Evolutionary conservation across 257 asterid genomes (phyloP), one percentile per base, ranked within the genome.

Genomic region (Solanum appendiculatum): DNA sequence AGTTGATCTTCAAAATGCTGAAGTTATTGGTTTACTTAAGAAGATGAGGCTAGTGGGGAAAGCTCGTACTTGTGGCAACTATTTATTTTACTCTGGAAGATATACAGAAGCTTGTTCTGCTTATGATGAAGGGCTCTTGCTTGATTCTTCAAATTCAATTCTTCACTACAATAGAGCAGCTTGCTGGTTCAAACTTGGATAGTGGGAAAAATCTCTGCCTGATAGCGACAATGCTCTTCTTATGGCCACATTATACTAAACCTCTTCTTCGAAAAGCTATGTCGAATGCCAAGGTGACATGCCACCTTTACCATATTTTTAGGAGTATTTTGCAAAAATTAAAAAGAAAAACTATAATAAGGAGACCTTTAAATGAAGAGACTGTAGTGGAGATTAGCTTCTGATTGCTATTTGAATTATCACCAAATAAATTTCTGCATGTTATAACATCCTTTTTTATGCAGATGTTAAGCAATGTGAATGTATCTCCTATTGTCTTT

Each of bases 161-260:
- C 93, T 95, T 64, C 93, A 91, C 88, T 93, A 96, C 93, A 95
- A 95, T 64, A 91, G 98, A 91, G 97, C 98, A 9, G 98, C 98
- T 88, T 95, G 98, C 86, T 95, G 98, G 98, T 95, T 89, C 88
- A 94, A 93, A 92, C 94, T 94, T 27, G 92, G 93, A 25, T 89
- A 90, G 88, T 94, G 97, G 97, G 95, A 93, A 82, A 91, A 75
- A 9, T 93, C 98, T 1, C 88, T 94, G 40, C 94, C 91, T 25
- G 98, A 94, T 87, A 93, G 98, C 90, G 92, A 91, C 82, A 93
- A 93, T n/a, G 96, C 98, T 56, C 96, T 94, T 27, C 91, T 90
- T n/a, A 91, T 93, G 92, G 84, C 95, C 98, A 33, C 88, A 89
- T 85, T 94, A 94, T 88, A 82, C 85, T 39, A 93, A 94, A 92